These are phyloP conservation scores for Calonectria hawksworthii DNA, from an alignment of 2,329 filamentous ascomycete species.

Conservation along the genomic window DNA sequence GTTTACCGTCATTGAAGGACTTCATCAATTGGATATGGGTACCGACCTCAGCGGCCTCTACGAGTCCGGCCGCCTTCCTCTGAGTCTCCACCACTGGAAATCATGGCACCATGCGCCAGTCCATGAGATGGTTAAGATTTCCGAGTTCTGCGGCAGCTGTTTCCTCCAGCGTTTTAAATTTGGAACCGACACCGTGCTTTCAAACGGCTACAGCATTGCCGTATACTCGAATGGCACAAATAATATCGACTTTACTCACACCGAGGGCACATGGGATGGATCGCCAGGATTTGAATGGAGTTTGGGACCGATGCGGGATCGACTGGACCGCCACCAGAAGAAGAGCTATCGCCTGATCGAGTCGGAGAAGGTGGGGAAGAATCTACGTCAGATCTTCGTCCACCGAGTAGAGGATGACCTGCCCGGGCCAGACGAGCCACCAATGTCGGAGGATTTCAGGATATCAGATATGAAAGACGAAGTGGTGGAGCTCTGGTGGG, in stretches of 20 bases:
- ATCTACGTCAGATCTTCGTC: slow-evolving; percentile 69
- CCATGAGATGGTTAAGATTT: slow-evolving; percentile 62
- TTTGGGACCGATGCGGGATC: slow-evolving; percentile 64
- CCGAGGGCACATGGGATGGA: slow-evolving; percentile 69
- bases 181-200: slow-evolving; percentile 62
- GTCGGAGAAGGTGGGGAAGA: slow-evolving; percentile 56
- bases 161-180: slow-evolving; percentile 70
- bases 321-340: slow-evolving; percentile 58
- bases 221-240: slow-evolving; percentile 59
- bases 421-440: slow-evolving; percentile 50
- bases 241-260: slow-evolving; percentile 57
- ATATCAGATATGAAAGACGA: slow-evolving; percentile 53
- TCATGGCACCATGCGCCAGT: slow-evolving; percentile 69
- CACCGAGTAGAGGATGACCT: slow-evolving; percentile 55
- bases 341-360: slow-evolving; percentile 65
- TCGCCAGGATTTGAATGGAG: slow-evolving; percentile 65
- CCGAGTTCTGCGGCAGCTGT: slow-evolving; percentile 70
- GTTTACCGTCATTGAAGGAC: slow-evolving; percentile 67
- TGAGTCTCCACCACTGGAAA: slow-evolving; percentile 75
- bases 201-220: slow-evolving; percentile 72
- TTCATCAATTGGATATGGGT: slow-evolving; percentile 70
- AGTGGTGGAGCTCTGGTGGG: slow-evolving; percentile 65
- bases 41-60: slow-evolving; percentile 72
- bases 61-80: slow-evolving; percentile 66
- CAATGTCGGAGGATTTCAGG: slow-evolving; percentile 34